phyloP scores from a whole-genome alignment of 768 basidiomycete genomes.

The Pisolithus sp. region DNA sequence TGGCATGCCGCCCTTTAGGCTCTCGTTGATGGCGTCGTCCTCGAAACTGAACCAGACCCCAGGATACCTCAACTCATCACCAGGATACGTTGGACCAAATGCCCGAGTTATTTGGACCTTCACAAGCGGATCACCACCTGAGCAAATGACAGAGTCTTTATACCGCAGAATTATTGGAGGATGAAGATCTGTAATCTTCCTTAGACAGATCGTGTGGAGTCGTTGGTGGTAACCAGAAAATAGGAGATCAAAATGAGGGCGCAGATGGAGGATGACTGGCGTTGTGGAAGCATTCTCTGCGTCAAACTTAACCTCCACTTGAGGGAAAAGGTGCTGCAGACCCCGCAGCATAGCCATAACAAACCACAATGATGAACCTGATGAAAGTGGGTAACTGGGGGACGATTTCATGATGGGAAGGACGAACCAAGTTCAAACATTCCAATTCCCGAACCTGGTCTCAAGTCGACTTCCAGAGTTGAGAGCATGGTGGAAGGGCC shows the following conservation, averaged over 20 bases:
- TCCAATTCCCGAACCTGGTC: conserved; percentile 71
- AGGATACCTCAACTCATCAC: conserved; percentile 72
- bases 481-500: conserved; percentile 44
- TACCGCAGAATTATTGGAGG: conserved; percentile 67
- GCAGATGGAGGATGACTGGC: conserved; percentile 70
- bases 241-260: conserved; percentile 78
- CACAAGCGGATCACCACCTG: conserved; percentile 52
- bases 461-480: conserved; percentile 65
- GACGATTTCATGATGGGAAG: neutral
- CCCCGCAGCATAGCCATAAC: conserved; percentile 62
- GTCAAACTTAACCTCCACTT: conserved; percentile 81
- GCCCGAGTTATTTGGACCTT: conserved; percentile 61
- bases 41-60: conserved; percentile 83
- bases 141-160: conserved; percentile 57
- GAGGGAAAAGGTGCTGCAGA: conserved; percentile 65
- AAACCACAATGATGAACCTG: conserved; percentile 76
- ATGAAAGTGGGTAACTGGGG: neutral
- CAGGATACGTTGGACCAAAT: conserved; percentile 81
- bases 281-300: conserved; percentile 62
- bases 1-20: conserved; percentile 37
- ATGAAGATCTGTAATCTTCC: conserved; percentile 58
- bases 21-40: conserved; percentile 58
- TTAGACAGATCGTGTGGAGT: conserved; percentile 69
- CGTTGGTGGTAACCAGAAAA: conserved; percentile 78
- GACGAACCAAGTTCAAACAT: conserved; percentile 66